Evolutionary conservation across 495 filamentous ascomycete species (phyloP), one percentile per base, ranked within the genome.

Genomic region (Astrothelium macrocarpum): DNA sequence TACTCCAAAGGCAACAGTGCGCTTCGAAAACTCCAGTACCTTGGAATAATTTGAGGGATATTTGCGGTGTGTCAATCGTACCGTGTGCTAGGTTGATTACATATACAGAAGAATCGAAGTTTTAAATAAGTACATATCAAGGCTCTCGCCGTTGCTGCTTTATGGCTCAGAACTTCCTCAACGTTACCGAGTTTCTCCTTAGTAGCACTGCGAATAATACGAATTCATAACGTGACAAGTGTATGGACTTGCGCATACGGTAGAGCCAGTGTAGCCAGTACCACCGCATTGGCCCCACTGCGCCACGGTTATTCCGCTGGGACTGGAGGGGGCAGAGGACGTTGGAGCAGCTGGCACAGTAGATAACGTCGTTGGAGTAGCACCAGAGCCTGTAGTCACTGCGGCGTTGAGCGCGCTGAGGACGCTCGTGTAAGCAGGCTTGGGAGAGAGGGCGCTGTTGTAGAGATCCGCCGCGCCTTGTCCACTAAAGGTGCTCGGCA

Each of bases 151-250:
- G n/a, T n/a, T n/a, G n/a, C n/a, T n/a, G n/a, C n/a, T n/a, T n/a
- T n/a, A n/a, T n/a, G n/a, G n/a, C n/a, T n/a, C n/a, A n/a, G n/a
- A n/a, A n/a, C n/a, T n/a, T n/a, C n/a, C n/a, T n/a, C n/a, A n/a
- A n/a, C n/a, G n/a, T n/a, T n/a, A n/a, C n/a, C n/a, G n/a, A n/a
- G n/a, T n/a, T n/a, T n/a, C n/a, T 2, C 2, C 2, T 29, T 29
- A 56, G 25, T 56, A 18, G 64, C 67, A 70, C 45, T 70, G 67
- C 32, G 67, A 67, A 60, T 70, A 70, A 49, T 67, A 70, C 1
- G 67, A 42, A 45, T 67, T 70, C 29, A 5, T 23, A 16, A 20
- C 18, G 25, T 49, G 25, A 59, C 67, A 70, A 31, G 49, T 62
- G 65, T 62, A 67, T 1, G 65, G 65, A 26, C 34, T 56, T 26